These are phyloP conservation scores for Chenopodium quinoa DNA, from an alignment of 148 eudicot genomes.

Conservation along the genomic window DNA sequence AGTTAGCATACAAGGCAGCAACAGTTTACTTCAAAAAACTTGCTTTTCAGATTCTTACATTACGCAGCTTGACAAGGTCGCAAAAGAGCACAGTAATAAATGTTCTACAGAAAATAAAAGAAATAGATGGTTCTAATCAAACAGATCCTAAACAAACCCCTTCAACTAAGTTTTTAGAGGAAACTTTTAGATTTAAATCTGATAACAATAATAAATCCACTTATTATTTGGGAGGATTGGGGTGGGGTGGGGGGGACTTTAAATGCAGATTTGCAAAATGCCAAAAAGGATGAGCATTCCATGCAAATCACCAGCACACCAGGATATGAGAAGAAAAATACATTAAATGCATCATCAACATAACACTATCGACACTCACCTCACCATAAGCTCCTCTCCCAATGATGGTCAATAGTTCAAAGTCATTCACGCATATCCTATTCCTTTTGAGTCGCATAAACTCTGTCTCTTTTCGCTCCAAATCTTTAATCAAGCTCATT, in stretches of 20 bases:
- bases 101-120: background rate
- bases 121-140: background rate
- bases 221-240: background rate
- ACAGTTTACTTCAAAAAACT: background rate
- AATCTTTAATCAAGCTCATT: constrained; percentile 72
- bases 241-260: background rate
- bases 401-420: constrained; percentile 83
- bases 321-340: background rate
- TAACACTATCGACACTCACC: constrained; percentile 46
- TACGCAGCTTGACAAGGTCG: background rate
- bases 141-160: background rate
- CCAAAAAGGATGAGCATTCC: background rate
- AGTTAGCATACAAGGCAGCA: background rate
- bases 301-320: background rate
- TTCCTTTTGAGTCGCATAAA: constrained; percentile 89
- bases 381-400: constrained; percentile 98
- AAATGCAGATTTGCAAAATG: background rate
- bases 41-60: background rate
- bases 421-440: constrained; percentile 90
- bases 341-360: constrained; percentile 12
- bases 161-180: background rate
- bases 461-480: constrained; percentile 93
- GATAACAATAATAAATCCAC: background rate
- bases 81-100: background rate
- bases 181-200: background rate